These are phyloP conservation scores for Exserohilum turcica DNA, from an alignment of 2,329 filamentous ascomycete species.

Conservation along the genomic window DNA sequence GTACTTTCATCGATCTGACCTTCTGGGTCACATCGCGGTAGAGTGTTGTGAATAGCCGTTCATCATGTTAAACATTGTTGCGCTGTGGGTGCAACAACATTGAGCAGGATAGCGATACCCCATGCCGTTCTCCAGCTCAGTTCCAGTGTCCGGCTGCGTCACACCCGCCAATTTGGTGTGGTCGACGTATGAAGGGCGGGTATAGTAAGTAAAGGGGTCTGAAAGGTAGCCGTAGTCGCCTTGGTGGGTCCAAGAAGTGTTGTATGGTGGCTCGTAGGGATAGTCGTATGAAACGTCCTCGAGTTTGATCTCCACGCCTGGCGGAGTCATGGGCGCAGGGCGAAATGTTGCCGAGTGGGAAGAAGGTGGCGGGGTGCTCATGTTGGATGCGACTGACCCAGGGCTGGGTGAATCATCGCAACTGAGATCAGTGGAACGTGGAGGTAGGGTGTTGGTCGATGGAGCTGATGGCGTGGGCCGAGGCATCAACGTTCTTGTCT, in stretches of 20 bases:
- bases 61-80: constrained; percentile 52
- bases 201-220: constrained; percentile 30
- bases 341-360: constrained; percentile 30
- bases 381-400: constrained; percentile 39
- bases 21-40: constrained; percentile 19
- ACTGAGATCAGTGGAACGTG: constrained; percentile 29
- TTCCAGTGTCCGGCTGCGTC: constrained; percentile 48
- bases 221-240: constrained; percentile 22
- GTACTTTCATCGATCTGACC: not conserved
- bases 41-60: constrained; percentile 48
- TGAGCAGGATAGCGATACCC: constrained; percentile 46
- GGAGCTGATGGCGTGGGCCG: constrained; percentile 26
- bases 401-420: constrained; percentile 40
- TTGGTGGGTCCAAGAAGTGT: constrained; percentile 30
- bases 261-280: constrained; percentile 28
- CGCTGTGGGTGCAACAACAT: constrained; percentile 53
- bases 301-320: constrained; percentile 30
- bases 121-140: constrained; percentile 48
- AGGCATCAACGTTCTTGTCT: constrained; percentile 23
- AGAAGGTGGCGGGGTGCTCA: constrained; percentile 37
- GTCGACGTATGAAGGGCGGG: constrained; percentile 45
- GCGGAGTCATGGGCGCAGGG: constrained; percentile 24
- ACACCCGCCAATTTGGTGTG: constrained; percentile 54
- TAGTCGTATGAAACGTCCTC: constrained; percentile 34
- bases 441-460: constrained; percentile 29